These are phyloP conservation scores for Saitozyma podzolica DNA, from an alignment of 768 basidiomycete species.

Conservation along the genomic window DNA sequence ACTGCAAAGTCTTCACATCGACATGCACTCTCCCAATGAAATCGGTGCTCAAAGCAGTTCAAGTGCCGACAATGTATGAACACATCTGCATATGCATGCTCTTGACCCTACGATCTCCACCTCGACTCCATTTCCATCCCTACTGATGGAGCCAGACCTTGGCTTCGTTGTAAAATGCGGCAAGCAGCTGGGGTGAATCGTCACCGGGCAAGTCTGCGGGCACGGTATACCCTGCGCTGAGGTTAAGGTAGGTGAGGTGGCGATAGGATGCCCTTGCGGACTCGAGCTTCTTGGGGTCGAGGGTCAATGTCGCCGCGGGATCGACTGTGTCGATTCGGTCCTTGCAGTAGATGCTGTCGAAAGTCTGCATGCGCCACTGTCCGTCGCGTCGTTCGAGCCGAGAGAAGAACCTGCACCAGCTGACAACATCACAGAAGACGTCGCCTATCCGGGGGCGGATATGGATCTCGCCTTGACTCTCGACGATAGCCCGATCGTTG, in stretches of 20 bases:
- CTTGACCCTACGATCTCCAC: too few relatives aligned
- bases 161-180: neutral
- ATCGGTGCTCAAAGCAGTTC: too few relatives aligned
- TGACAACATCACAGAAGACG: neutral
- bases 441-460: neutral
- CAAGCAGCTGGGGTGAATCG: neutral
- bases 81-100: too few relatives aligned
- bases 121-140: too few relatives aligned
- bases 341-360: conserved; percentile 1
- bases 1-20: too few relatives aligned
- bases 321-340: neutral
- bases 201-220: neutral
- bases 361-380: neutral
- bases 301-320: neutral
- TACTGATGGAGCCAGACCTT: neutral
- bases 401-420: conserved; percentile 1
- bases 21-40: too few relatives aligned
- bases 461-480: conserved; percentile 1
- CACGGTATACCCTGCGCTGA: neutral
- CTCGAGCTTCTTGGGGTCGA: neutral
- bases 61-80: too few relatives aligned
- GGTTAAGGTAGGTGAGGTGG: neutral
- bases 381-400: neutral
- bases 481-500: neutral
- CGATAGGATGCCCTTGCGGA: neutral